A percentile compares a stretch with the other conserved stretches of the same genome.
Conservation (phyloP, 352 stramenopile species). For the Globisporangium parvum region DNA sequence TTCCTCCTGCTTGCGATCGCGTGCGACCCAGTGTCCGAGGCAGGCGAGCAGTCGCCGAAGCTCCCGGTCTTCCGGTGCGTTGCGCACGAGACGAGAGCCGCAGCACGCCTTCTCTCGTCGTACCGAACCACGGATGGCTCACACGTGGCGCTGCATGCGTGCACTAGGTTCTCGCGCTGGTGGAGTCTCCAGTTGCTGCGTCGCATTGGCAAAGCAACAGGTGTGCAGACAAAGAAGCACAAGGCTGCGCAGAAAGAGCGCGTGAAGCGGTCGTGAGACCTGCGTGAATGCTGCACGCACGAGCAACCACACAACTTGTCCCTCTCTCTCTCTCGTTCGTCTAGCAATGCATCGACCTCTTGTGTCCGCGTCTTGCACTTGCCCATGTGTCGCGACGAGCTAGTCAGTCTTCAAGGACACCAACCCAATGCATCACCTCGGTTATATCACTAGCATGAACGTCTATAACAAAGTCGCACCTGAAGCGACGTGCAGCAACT, state of each 20-base stretch:
- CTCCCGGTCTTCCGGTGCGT: slow-evolving; percentile 71
- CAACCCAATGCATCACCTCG: too few species aligned
- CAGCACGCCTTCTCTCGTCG: neutral
- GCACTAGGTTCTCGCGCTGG: slow-evolving; percentile 66
- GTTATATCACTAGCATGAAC: too few species aligned
- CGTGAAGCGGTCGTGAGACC: slow-evolving; percentile 6
- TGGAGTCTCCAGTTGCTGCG: slow-evolving; percentile 78
- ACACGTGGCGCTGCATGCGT: neutral
- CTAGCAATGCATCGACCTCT: too few species aligned
- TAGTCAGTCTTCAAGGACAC: too few species aligned
- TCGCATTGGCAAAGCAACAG: slow-evolving; percentile 71
- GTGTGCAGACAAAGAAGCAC: slow-evolving; percentile 72
- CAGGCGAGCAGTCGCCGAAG: slow-evolving; percentile 35
- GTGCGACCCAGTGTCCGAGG: slow-evolving; percentile 61
- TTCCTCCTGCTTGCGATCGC: slow-evolving; percentile 81
- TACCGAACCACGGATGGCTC: neutral
- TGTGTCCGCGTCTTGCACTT: neutral
- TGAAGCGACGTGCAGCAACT: too few species aligned
- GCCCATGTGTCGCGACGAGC: too few species aligned
- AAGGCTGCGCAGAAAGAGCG: slow-evolving; percentile 18
- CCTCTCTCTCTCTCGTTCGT: neutral
- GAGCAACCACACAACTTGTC: neutral
- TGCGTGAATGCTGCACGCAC: too few species aligned
- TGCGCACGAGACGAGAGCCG: neutral
- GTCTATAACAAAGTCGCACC: too few species aligned